A percentile compares a stretch with the other conserved stretches of the same genome.
Conservation (phyloP, 768 basidiomycete genomes). For the Tremella mesenterica region DNA sequence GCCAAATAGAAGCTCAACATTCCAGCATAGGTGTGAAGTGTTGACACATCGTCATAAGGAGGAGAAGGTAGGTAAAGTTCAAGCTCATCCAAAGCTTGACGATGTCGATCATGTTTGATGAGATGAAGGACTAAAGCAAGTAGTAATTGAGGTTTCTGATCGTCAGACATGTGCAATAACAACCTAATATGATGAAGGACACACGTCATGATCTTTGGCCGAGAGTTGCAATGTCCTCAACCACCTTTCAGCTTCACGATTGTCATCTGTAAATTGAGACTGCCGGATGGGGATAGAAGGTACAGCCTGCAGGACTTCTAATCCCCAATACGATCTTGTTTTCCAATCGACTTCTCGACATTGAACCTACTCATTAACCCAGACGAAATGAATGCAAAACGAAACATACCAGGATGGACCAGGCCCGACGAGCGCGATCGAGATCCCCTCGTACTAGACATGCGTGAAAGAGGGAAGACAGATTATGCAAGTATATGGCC, state of each 20-base stretch:
- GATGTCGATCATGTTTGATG: constrained; percentile 53
- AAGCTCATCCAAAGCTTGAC: constrained; percentile 71
- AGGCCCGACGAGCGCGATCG: constrained; percentile 30
- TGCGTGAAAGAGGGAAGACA: constrained; percentile 33
- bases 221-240: constrained; percentile 26
- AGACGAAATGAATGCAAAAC: background rate
- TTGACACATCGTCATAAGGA: constrained; percentile 73
- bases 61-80: constrained; percentile 80
- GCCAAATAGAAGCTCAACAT: constrained; percentile 54
- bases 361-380: constrained; percentile 28
- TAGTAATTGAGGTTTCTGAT: constrained; percentile 64
- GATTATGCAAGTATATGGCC: constrained; percentile 39
- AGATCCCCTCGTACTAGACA: constrained; percentile 31
- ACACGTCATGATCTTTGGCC: constrained; percentile 29
- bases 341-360: constrained; percentile 42
- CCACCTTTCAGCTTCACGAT: constrained; percentile 27
- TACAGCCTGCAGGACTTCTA: constrained; percentile 21
- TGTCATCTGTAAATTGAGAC: background rate
- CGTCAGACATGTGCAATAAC: background rate
- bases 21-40: constrained; percentile 75
- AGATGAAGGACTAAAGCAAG: constrained; percentile 65
- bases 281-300: too few species aligned
- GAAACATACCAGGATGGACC: constrained; percentile 40
- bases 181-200: constrained; percentile 5
- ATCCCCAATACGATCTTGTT: constrained; percentile 42